A percentile compares a stretch with the other conserved stretches of the same genome.
phyloP scores from a whole-genome alignment of 192 early-diverging fungal species.

The Dissophora globulifera region DNA sequence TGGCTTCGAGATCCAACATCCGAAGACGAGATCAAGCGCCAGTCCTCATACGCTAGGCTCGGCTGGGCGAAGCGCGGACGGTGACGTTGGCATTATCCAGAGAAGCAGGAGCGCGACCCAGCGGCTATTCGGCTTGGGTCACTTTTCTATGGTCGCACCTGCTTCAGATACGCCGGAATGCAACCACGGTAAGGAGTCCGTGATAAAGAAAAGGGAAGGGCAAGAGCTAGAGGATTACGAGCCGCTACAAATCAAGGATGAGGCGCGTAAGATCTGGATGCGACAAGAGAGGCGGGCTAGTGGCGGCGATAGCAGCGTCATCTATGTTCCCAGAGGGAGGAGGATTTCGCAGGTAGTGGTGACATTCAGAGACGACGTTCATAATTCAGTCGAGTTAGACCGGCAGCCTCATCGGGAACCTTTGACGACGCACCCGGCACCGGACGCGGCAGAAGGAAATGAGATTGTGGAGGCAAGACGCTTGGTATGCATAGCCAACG shows the following conservation, averaged over 20 bases:
- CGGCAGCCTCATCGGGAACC: neutral
- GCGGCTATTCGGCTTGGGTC: constrained; percentile 18
- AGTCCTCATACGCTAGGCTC: constrained; percentile 10
- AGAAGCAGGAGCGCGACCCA: constrained; percentile 8
- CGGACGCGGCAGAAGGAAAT: too few relatives aligned
- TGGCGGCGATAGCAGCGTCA: constrained; percentile 4
- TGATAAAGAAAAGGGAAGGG: too few relatives aligned
- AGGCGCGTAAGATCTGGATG: neutral
- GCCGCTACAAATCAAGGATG: neutral
- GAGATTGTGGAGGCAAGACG: too few relatives aligned
- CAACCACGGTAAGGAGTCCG: neutral
- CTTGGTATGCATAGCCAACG: constrained; percentile 11
- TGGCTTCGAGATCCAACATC: constrained; percentile 31
- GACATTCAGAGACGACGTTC: constrained; percentile 22
- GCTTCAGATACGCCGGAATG: neutral
- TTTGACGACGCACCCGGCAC: neutral
- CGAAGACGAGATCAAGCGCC: constrained; percentile 10
- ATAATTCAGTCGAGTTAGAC: too few relatives aligned
- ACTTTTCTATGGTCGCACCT: constrained; percentile 22
- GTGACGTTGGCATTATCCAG: too few relatives aligned
- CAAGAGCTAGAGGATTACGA: neutral
- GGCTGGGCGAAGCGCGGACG: neutral
- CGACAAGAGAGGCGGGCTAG: constrained; percentile 1
- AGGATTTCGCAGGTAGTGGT: constrained; percentile 41
- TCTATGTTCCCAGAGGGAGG: constrained; percentile 7